Base-by-base conservation (phyloP, 2,329 filamentous ascomycete genomes). In the Ophiostoma perfectum region DNA sequence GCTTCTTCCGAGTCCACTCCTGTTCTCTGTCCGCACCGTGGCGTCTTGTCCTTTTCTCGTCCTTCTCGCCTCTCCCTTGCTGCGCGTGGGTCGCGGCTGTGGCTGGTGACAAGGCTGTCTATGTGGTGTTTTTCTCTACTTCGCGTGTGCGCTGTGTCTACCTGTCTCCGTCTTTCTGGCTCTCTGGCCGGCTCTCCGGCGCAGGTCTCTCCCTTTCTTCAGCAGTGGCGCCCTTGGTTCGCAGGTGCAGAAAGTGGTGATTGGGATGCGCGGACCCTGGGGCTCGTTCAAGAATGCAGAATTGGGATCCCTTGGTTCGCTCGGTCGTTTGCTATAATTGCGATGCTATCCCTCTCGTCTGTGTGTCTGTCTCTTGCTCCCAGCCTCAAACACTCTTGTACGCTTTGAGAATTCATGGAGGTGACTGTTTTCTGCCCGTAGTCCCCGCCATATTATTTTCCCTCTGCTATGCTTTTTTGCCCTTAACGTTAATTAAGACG, bases 171-270 rank as follows among this genome's bases (percentile, higher is more conserved):
- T 47, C 52, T 66, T 5, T n/a, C 41, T 62, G 1, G 16, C 9
- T 47, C 16, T 41, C 60, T 12, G 38, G 39, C 9, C 38, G 38
- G 39, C 39, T 42, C 39, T 63, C 36, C 60, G 60, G 60, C 7
- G 38, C 58, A n/a, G 27, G 58, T 62, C 65, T 67, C 68, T 62
- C 65, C 66, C 63, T 69, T 67, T 69, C 27, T 60, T 38, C 55
- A 60, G 27, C 60, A 67, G 38, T 58, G 38, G 16, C 38, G 36
- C 64, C 64, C 67, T 65, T 68, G 49, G 42, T 41, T 41, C 4
- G 47, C 60, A 39, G 47, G 47, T 65, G 62, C 41, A 68, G 67
- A 65, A 60, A n/a, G 38, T 39, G 64, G 27, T 58, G 60, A 64
- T 69, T 66, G 58, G 16, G 65, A 68, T 68, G 44, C 14, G 39